phyloP scores from a whole-genome alignment of 805 yeast genomes.

The Hanseniaspora hatyaiensis region DNA sequence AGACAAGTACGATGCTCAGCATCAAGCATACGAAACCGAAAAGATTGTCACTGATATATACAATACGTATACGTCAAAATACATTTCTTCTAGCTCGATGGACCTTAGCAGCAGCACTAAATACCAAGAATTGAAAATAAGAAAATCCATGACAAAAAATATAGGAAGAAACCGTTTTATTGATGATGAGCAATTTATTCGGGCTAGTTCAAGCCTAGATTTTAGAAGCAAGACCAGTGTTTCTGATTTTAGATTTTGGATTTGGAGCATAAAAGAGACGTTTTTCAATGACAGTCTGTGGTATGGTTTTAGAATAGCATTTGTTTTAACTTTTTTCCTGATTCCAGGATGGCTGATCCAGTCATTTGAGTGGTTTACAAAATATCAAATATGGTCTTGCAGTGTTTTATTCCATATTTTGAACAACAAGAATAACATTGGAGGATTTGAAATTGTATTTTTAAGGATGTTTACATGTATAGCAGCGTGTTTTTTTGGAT shows the following conservation, averaged over 20 bases:
- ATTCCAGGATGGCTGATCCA: conserved; percentile 36
- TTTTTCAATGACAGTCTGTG: conserved; percentile 33
- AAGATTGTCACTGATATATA: conserved; percentile 37
- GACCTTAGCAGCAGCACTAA: neutral
- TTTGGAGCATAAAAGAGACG: conserved; percentile 32
- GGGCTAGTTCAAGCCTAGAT: conserved; percentile 36
- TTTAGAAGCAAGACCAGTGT: conserved; percentile 33
- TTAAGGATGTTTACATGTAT: conserved; percentile 31
- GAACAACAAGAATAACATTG: conserved; percentile 34
- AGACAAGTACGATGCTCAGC: conserved; percentile 34
- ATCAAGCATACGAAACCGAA: conserved; percentile 36
- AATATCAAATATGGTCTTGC: conserved; percentile 36
- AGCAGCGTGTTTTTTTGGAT: conserved; percentile 39
- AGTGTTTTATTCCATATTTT: conserved; percentile 31
- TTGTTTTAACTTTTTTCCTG: conserved; percentile 31
- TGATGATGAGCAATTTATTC: conserved; percentile 19
- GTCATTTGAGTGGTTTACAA: conserved; percentile 35
- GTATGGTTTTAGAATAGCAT: conserved; percentile 35
- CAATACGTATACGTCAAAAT: conserved; percentile 36
- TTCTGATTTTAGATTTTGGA: conserved; percentile 28
- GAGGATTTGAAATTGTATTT: conserved; percentile 29
- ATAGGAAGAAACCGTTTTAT: conserved; percentile 12
- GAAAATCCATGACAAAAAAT: neutral
- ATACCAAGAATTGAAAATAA: neutral
- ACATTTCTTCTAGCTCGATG: conserved; percentile 18